Evolutionary conservation across 805 yeast species (phyloP).

Genomic region (Schwanniomyces occidentalis): DNA sequence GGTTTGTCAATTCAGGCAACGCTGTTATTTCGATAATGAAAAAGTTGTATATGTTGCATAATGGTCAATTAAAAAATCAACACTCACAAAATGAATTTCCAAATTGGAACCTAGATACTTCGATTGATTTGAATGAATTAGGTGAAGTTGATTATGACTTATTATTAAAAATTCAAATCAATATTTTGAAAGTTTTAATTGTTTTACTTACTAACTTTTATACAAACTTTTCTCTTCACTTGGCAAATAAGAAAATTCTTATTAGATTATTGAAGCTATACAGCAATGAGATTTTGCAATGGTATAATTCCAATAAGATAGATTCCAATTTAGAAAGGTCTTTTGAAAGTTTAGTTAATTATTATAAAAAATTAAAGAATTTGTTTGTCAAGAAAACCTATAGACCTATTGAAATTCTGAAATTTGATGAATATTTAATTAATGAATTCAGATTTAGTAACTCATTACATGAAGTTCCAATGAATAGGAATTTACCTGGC

Average conservation of each 20-base stretch:
- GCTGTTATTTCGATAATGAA: constrained; percentile 47
- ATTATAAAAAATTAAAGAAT: constrained; percentile 68
- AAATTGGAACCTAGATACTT: constrained; percentile 53
- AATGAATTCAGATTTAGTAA: constrained; percentile 45
- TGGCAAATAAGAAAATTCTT: constrained; percentile 57
- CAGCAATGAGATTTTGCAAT: constrained; percentile 62
- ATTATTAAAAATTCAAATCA: constrained; percentile 77
- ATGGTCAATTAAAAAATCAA: constrained; percentile 11
- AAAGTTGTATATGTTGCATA: constrained; percentile 19
- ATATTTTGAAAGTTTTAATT: constrained; percentile 73
- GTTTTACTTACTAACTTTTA: constrained; percentile 73
- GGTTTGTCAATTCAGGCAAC: constrained; percentile 44
- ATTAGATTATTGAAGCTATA: constrained; percentile 65
- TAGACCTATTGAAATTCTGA: constrained; percentile 52
- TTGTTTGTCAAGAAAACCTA: constrained; percentile 69
- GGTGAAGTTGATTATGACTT: constrained; percentile 62
- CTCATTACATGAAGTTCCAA: constrained; percentile 45
- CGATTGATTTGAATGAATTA: constrained; percentile 37
- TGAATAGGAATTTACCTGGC: constrained; percentile 47
- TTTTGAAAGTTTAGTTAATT: constrained; percentile 40
- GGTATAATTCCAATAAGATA: constrained; percentile 46
- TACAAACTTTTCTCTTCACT: constrained; percentile 70
- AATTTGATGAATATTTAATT: constrained; percentile 36
- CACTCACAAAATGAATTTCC: constrained; percentile 50
- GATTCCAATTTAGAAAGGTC: constrained; percentile 32